These are phyloP conservation scores for Suaeda aralocaspica DNA, from an alignment of 148 eudicot genomes.

Conservation along the genomic window DNA sequence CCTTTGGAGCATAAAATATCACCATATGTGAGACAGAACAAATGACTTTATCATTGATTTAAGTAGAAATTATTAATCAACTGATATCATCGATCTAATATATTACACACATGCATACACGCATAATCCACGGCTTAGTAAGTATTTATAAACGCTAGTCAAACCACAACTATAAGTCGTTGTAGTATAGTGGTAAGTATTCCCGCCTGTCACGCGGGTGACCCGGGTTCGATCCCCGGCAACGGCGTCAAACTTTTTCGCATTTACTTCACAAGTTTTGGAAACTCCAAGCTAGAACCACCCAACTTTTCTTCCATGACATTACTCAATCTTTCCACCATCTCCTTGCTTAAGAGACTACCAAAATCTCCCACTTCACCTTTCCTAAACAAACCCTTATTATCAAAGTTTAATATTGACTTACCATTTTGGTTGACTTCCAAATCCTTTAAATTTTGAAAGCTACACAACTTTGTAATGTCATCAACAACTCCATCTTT, in stretches of 20 bases:
- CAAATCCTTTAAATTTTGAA: constrained; percentile 25
- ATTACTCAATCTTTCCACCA: constrained; percentile 24
- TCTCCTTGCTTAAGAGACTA: constrained; percentile 29
- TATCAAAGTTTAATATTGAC: constrained; percentile 26
- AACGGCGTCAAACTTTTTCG: constrained; percentile 47
- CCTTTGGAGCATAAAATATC: no score
- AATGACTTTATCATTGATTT: no score
- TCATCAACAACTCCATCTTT: constrained; percentile 24
- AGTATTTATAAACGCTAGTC: no score
- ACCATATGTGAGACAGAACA: no score
- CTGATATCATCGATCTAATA: no score
- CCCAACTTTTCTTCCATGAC: constrained; percentile 31
- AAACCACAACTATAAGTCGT: no score
- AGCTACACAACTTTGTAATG: constrained; percentile 32
- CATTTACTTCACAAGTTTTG: not conserved
- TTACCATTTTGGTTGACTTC: constrained; percentile 33
- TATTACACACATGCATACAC: no score
- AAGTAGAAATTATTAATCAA: no score
- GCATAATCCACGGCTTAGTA: no score
- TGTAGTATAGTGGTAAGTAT: constrained; percentile 99
- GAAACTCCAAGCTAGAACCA: constrained; percentile 26
- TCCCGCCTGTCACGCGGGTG: constrained; percentile 99
- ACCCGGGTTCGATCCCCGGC: constrained; percentile 99
- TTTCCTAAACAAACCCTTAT: constrained; percentile 37
- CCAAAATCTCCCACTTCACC: constrained; percentile 42